Evolutionary conservation across 2,329 filamentous ascomycete species (phyloP).

Genomic region (Harringtonia aguacate): DNA sequence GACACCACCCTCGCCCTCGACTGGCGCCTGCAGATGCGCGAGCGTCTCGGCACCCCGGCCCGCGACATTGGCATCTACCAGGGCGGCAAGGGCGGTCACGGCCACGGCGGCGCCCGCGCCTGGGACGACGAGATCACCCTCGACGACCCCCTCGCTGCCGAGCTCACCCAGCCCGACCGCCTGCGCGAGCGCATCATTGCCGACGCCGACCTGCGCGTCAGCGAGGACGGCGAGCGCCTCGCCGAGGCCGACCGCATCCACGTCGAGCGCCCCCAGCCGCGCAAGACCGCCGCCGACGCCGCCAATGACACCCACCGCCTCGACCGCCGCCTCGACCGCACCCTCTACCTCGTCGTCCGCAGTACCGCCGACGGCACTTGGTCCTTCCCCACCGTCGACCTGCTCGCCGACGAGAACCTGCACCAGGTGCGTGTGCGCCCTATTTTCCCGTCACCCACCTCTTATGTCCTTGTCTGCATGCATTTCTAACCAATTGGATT

Average conservation of each 20-base stretch:
- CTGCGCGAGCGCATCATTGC: slow-evolving; percentile 59
- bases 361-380: slow-evolving; percentile 61
- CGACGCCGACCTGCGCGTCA: slow-evolving; percentile 59
- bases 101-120: slow-evolving; percentile 36
- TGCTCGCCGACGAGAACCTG: slow-evolving; percentile 64
- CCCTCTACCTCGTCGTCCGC: slow-evolving; percentile 82
- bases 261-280: slow-evolving; percentile 58
- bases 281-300: slow-evolving; percentile 64
- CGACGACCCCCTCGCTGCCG: slow-evolving; percentile 51
- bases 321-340: slow-evolving; percentile 61
- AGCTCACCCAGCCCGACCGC: slow-evolving; percentile 38
- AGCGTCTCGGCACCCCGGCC: slow-evolving; percentile 61
- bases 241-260: slow-evolving; percentile 48
- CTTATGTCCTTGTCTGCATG: neutral
- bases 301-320: slow-evolving; percentile 66
- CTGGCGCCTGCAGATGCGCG: slow-evolving; percentile 77
- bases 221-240: slow-evolving; percentile 49
- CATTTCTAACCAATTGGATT: neutral
- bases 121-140: slow-evolving; percentile 91
- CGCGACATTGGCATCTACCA: slow-evolving; percentile 78
- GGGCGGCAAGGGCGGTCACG: slow-evolving; percentile 28
- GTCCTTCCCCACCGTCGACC: slow-evolving; percentile 67
- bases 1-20: slow-evolving; percentile 76
- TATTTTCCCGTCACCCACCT: neutral
- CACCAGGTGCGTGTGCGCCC: slow-evolving; percentile 61